Base-by-base conservation (phyloP, 805 yeast genomes). In the Jamesozyma jinghongensis region DNA sequence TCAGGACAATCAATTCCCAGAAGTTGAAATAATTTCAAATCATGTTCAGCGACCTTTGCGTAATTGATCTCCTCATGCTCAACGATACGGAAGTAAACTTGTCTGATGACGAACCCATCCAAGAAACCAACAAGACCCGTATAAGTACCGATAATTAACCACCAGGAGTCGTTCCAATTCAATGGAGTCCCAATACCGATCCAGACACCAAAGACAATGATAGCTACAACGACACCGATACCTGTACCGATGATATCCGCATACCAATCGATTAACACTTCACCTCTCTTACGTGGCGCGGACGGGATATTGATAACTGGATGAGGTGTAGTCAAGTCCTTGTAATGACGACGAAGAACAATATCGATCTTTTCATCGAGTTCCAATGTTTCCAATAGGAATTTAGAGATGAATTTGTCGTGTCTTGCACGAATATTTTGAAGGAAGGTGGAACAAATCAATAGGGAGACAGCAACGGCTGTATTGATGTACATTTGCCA, bases 101-200 rank as follows among this genome's bases (percentile, higher is more conserved):
- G 61, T 49, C 73, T 56, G 29, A 68, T 50, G 29, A 62, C 65
- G 45, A 65, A 69, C 2, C 72, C 71, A 44, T 68, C 73, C 35
- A 64, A 39, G 44, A 67, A 68, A 1, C 72, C 72, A 32, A 68
- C 54, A 18, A 68, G 53, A 16, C 73, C 73, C 0, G 73, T 65
- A 44, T 69, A 68, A 2, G 73, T 67, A 36, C 73, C 73, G 45
- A 67, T 68, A 32, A 69, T 66, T 32, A 68, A 51, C 71, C 71
- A 68, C 73, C 73, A 68, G 41, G 66, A 55, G 36, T 56, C 61
- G 47, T 48, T 47, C 63, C 64, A 69, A 26, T 49, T 20, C 65
- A 68, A 56, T n/a, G 53, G 40, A 31, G 48, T 37, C 32, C 73
- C 73, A 27, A 66, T 52, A 18, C 52, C 51, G 14, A 66, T 14